Percentiles rank a stretch among this genome's conserved stretches.
Conservation (phyloP, 2,329 filamentous ascomycete species). For the Cryphonectria japonica region DNA sequence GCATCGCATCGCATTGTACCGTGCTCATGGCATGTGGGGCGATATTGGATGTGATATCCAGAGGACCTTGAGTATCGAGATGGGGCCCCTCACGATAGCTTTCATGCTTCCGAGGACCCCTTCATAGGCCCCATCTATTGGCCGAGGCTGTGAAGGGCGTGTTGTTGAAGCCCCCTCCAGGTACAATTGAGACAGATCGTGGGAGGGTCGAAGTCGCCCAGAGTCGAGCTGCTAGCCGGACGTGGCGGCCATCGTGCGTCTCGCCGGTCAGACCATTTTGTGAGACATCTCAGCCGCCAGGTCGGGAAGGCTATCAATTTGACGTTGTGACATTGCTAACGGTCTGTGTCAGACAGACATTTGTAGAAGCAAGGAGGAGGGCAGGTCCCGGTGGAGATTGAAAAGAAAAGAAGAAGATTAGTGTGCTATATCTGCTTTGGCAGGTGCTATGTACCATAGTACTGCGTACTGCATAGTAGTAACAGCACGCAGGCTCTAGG, state of each 20-base stretch:
- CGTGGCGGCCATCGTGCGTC: background rate
- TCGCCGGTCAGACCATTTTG: background rate
- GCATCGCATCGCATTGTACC: background rate
- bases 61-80: background rate
- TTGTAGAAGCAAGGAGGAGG: background rate
- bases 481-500: background rate
- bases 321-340: background rate
- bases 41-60: background rate
- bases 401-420: background rate
- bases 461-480: background rate
- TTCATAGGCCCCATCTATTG: background rate
- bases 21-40: conserved; percentile 3
- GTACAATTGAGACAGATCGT: background rate
- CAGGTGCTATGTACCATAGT: background rate
- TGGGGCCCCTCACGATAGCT: background rate
- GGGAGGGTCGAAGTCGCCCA: conserved; percentile 14
- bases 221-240: conserved; percentile 11
- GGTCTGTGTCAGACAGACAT: background rate
- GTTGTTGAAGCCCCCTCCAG: conserved; percentile 2
- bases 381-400: background rate
- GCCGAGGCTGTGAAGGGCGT: background rate
- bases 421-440: background rate
- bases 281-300: background rate
- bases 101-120: background rate
- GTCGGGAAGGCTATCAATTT: background rate